A percentile compares a stretch with the other conserved stretches of the same genome.
phyloP scores from a whole-genome alignment of 2,329 filamentous ascomycete genomes.

The Cladosporium sp. region DNA sequence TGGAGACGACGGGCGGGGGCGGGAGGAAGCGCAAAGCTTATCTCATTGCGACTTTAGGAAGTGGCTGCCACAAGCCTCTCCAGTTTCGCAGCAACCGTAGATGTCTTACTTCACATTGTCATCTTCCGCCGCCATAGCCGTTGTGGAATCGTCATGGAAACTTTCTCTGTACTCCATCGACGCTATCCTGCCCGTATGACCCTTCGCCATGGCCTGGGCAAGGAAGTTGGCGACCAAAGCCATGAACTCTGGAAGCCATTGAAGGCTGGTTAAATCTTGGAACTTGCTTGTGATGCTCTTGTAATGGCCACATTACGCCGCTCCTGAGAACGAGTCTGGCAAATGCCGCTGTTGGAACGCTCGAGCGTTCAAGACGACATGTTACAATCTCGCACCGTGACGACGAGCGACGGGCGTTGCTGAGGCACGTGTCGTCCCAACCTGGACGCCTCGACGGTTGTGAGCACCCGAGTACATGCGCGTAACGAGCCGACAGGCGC shows the following conservation, averaged over 20 bases:
- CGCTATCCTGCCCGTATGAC: no score
- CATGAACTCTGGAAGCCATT: no score
- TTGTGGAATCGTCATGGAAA: constrained; percentile 11
- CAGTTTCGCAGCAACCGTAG: constrained; percentile 11
- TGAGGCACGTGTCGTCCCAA: constrained; percentile 7
- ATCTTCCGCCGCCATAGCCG: neutral
- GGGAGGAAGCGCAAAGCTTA: constrained; percentile 10
- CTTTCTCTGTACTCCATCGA: neutral
- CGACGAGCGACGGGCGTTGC: constrained; percentile 10
- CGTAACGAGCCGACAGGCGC: neutral
- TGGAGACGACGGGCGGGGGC: neutral
- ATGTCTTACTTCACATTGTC: constrained; percentile 3
- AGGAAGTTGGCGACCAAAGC: neutral
- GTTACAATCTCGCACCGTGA: constrained; percentile 5
- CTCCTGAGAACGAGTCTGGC: no score
- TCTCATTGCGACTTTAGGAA: neutral
- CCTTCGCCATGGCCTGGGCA: neutral
- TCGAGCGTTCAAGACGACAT: no score
- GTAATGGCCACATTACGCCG: no score
- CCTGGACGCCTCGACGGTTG: neutral
- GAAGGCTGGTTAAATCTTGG: no score
- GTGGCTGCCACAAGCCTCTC: constrained; percentile 4
- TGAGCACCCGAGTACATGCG: neutral
- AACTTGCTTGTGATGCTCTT: no score
- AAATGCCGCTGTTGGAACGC: no score